phyloP scores from a whole-genome alignment of 805 yeast genomes.

The Wickerhamiella galacta region DNA sequence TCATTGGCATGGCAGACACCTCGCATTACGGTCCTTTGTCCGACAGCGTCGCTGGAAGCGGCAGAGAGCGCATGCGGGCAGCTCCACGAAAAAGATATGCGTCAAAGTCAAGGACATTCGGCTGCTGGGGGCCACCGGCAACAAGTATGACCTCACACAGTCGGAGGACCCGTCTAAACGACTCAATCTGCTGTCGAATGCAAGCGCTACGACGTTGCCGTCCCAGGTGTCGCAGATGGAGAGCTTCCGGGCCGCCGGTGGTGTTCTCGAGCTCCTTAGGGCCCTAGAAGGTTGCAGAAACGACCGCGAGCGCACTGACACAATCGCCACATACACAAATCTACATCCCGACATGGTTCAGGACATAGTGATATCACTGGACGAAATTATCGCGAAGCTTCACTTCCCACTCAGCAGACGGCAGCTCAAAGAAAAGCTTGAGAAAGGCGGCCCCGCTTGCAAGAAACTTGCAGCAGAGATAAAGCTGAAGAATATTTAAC shows the following conservation, averaged over 20 bases:
- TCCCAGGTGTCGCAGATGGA: too few species aligned
- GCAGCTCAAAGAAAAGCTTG: not conserved
- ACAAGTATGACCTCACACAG: too few species aligned
- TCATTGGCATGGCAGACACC: conserved; percentile 46
- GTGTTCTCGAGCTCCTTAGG: too few species aligned
- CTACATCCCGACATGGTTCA: not conserved
- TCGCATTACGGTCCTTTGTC: conserved; percentile 41
- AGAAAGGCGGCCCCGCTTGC: not conserved
- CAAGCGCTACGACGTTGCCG: too few species aligned
- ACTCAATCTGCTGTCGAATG: too few species aligned
- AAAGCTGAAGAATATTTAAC: too few species aligned
- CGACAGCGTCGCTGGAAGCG: conserved; percentile 53
- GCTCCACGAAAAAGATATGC: too few species aligned
- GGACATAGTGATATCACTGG: not conserved
- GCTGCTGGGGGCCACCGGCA: too few species aligned
- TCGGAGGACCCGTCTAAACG: too few species aligned
- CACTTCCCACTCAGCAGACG: conserved; percentile 1
- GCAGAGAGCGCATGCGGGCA: too few species aligned
- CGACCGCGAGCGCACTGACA: conserved; percentile 14
- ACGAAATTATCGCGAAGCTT: not conserved
- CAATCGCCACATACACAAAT: not conserved
- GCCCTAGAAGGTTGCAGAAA: conserved; percentile 9
- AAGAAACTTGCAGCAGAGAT: not conserved
- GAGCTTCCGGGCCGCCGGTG: too few species aligned
- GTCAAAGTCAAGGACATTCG: too few species aligned